Base-by-base conservation (phyloP, 371 early-diverging fungal species). In the Syncephalis plumigaleata region DNA sequence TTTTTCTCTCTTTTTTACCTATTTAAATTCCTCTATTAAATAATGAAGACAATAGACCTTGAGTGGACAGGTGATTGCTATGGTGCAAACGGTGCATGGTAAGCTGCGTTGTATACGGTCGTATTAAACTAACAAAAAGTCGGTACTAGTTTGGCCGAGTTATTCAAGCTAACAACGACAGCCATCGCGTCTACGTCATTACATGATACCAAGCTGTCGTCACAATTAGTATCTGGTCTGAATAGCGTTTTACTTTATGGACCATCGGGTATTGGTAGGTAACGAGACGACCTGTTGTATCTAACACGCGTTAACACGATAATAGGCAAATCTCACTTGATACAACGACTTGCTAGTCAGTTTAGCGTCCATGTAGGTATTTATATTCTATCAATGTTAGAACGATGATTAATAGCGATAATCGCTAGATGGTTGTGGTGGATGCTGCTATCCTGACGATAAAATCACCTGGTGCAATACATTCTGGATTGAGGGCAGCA, bases 241-340 rank as follows among this genome's bases (percentile, higher is more conserved):
- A 26, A 39, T 9, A 37, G 54, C 0, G 47, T 66, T 16, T 45
- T 68, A 9, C 18, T 68, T 1, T 49, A 40, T 23, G 69, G 66
- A 5, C 65, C 62, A 43, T 58, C 69, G 8, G 69, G 69, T 36
- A 57, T 54, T 45, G 67, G 66, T 61, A 56, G 13, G 42, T 18
- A 15, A 27, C 17, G 0, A 9, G n/a, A 39, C 4, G 16, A 22
- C 15, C 9, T 23, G 15, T 18, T 3, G 16, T 3, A 16, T 15
- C 7, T 20, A 23, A 37, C 26, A 2, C 15, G 18, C 21, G 13
- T 13, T 36, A 18, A 15, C 46, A n/a, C 17, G 17, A 26, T 8
- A 44, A 40, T 44, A 63, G 70, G 71, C 31, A 71, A 71, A 44
- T 51, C 67, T 0, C 54, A 51, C 16, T 46, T 55, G 8, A 9